phyloP scores from a whole-genome alignment of 2,329 filamentous ascomycete genomes.

The Pseudofabraea citricarpa region DNA sequence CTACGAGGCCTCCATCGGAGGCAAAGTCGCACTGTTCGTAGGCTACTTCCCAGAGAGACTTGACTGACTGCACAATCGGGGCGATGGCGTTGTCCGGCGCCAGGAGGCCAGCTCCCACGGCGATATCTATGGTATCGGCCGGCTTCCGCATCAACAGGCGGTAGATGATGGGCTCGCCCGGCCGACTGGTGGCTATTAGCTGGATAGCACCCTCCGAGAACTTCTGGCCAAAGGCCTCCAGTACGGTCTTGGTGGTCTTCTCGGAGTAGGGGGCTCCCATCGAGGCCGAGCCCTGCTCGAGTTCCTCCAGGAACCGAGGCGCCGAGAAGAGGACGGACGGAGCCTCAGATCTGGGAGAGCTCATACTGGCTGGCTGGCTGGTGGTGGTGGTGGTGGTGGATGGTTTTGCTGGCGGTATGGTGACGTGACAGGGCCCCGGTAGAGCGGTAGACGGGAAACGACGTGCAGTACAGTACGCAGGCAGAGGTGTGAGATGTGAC shows the following conservation, averaged over 20 bases:
- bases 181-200: not conserved
- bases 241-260: not conserved
- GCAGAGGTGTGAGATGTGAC: no score
- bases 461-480: no score
- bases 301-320: conserved; percentile 1
- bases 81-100: not conserved
- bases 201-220: conserved; percentile 1
- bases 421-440: no score
- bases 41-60: not conserved
- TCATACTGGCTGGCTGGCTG: no score
- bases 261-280: conserved; percentile 1
- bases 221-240: conserved; percentile 1
- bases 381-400: no score
- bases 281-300: not conserved
- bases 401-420: no score
- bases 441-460: no score
- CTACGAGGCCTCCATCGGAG: not conserved
- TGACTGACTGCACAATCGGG: not conserved
- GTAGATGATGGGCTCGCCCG: not conserved
- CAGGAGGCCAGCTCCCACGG: not conserved
- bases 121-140: not conserved
- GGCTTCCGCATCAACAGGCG: conserved; percentile 1
- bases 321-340: no score
- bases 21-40: conserved; percentile 4
- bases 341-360: no score